phyloP scores from a whole-genome alignment of 2,329 filamentous ascomycete species.

The Diaporthe amygdali region DNA sequence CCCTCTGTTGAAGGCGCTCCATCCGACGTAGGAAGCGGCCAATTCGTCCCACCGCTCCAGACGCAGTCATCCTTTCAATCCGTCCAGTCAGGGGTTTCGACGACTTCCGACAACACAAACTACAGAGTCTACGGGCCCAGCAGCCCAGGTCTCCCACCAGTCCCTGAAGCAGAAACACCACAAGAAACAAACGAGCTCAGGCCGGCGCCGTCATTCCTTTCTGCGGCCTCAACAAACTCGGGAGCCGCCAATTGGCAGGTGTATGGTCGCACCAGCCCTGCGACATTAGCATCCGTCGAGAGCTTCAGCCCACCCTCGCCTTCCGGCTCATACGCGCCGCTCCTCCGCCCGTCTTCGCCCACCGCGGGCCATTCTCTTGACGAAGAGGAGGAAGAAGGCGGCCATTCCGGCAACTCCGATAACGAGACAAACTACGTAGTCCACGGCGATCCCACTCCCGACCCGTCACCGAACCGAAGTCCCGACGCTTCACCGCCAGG shows the following conservation, averaged over 20 bases:
- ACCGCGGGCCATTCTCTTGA: not conserved
- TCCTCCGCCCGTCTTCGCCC: conserved; percentile 18
- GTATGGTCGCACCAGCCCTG: conserved; percentile 45
- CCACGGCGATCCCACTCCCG: conserved; percentile 47
- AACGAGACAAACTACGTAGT: conserved; percentile 60
- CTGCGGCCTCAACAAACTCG: conserved; percentile 44
- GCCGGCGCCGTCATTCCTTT: conserved; percentile 37
- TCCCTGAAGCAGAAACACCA: conserved; percentile 17
- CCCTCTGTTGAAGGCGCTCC: not conserved
- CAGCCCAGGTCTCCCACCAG: conserved; percentile 33
- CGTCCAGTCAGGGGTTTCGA: conserved; percentile 39
- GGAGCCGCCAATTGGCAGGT: conserved; percentile 55
- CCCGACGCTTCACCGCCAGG: conserved; percentile 38
- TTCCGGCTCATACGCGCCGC: conserved; percentile 21
- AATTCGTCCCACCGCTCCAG: conserved; percentile 16
- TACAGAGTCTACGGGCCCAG: conserved; percentile 53
- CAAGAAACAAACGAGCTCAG: conserved; percentile 19
- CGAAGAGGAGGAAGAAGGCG: conserved; percentile 32
- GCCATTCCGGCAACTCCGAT: conserved; percentile 42
- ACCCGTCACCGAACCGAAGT: conserved; percentile 36
- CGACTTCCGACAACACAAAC: conserved; percentile 52
- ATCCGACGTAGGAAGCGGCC: conserved; percentile 11
- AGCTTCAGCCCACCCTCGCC: conserved; percentile 35
- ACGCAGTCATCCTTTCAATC: conserved; percentile 21
- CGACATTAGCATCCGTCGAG: conserved; percentile 44